Conservation (phyloP, 2,329 filamentous ascomycete species). For the Pseudomassariella vexata region DNA sequence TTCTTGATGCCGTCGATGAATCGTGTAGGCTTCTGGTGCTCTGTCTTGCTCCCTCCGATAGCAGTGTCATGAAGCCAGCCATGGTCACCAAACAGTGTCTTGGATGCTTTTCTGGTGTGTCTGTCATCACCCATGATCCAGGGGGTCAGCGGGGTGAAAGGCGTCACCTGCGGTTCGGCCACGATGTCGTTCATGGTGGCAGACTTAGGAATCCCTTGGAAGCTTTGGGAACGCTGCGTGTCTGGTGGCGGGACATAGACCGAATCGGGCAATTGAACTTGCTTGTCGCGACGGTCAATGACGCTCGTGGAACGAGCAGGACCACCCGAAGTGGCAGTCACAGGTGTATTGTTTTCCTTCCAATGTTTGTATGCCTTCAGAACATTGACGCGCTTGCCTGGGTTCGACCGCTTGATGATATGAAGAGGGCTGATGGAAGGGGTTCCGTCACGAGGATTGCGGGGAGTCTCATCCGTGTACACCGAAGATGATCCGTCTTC, state of each 20-base stretch:
- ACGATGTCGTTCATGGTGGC: conserved; percentile 3
- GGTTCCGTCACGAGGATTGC: conserved; percentile 9
- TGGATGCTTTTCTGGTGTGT: conserved; percentile 31
- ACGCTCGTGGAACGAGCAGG: conserved; percentile 1
- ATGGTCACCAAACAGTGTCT: conserved; percentile 48
- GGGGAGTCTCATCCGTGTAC: conserved; percentile 10
- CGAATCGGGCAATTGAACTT: background rate
- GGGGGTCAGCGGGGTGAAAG: conserved; percentile 21
- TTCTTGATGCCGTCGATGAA: conserved; percentile 28
- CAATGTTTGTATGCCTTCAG: conserved; percentile 15
- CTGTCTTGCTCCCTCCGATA: conserved; percentile 4
- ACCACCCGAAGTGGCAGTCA: background rate
- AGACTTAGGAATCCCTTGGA: conserved; percentile 7
- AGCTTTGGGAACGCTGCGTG: background rate
- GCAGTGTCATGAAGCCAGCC: conserved; percentile 48
- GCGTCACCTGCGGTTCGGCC: background rate
- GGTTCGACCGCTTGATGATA: conserved; percentile 4
- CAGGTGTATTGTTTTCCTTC: conserved; percentile 6
- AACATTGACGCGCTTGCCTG: conserved; percentile 9
- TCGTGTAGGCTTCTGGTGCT: conserved; percentile 13
- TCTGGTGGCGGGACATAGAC: background rate
- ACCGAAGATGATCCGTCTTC: conserved; percentile 12
- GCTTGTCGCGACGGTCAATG: background rate
- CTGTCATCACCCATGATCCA: conserved; percentile 14
- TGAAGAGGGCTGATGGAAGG: conserved; percentile 15